Base-by-base conservation (phyloP, 2,329 filamentous ascomycete genomes). In the Xenoacremonium recifei region DNA sequence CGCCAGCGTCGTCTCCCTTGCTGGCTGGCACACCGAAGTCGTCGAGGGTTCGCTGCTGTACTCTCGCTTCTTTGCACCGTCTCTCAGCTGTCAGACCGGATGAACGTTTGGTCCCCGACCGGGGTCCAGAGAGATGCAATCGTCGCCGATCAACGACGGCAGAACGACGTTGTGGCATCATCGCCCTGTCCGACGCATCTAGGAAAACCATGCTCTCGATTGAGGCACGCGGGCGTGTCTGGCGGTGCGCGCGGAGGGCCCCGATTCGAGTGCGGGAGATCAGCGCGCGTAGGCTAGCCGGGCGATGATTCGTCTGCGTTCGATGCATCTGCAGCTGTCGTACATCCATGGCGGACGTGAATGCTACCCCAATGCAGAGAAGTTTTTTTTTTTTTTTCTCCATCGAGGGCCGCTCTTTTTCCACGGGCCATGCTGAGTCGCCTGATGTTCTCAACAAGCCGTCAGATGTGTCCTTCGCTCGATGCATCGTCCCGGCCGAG, bases 251-350 rank as follows among this genome's bases (percentile, higher is more conserved):
- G 39, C 45, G 54, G 49, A 51, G 55, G 44, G 36, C 20, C 40
- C 52, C 48, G 47, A 53, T 57, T 47, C 42, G 50, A 45, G 35
- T 45, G 36, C 52, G 47, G 52, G 44, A 52, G 50, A 57, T 57
- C 54, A 54, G 51, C 44, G 40, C 37, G 43, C 32, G 35, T 31
- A 40, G 42, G 25, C 37, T n/a, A 44, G 40, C 42, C 37, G 46
- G 39, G 34, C 40, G 31, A 47, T 55, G 48, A 49, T 57, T 57
- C 45, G 43, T 38, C 41, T 45, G 41, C 44, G 35, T 10, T 11
- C 5, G 12, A 6, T 35, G 37, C 45, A 50, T 53, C 44, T 47
- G 54, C 54, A 55, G 37, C 48, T 42, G 49, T 49, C 39, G 30
- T 37, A n/a, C n/a, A n/a, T n/a, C n/a, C n/a, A n/a, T n/a, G n/a